Base-by-base conservation (phyloP, 2,329 filamentous ascomycete genomes). In the Pseudogymnoascus verrucosus region DNA sequence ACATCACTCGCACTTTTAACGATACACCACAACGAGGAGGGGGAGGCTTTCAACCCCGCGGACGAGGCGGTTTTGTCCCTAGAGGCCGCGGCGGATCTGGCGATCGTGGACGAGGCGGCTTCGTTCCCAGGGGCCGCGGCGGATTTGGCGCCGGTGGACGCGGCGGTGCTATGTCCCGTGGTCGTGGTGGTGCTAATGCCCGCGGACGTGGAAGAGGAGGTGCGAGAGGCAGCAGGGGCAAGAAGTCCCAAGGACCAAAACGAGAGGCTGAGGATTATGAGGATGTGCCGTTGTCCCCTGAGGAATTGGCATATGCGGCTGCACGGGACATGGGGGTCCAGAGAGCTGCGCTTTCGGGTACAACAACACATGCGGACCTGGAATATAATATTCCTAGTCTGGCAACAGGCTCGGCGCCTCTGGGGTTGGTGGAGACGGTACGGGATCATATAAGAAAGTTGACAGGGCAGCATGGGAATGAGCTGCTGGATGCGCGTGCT, bases 191-290 rank as follows among this genome's bases (percentile, higher is more conserved):
- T 26, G 64, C 66, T 28, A 65, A 36, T 28, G 34, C 16, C 42
- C 26, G 65, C 51, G 61, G 65, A 37, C 54, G 66, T 70, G 62
- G 74, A 63, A 68, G 82, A 79, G 19, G 74, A 68, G 1, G 69
- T 60, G 4, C 76, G 74, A 1, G 78, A 77, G 1, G 69, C 64
- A 3, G 74, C 66, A 67, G 78, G 82, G 2, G 74, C 75, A 4
- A 78, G 7, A 76, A 77, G 64, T 78, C 81, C 68, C 28, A 6
- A 10, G 16, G 10, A 34, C 26, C 40, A 10, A 37, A 37, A 59
- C 3, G 2, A 21, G 14, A 36, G 10, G 10, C 31, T 37, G 63
- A 63, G 7, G 66, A 69, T 10, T 61, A 64, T 26, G 37, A 21
- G 14, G 62, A 67, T 34, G 61, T 61, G 12, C 69, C 69, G 7